Base-by-base conservation (phyloP, 1,284 basidiomycete genomes). In the Ganoderma resinaceum region DNA sequence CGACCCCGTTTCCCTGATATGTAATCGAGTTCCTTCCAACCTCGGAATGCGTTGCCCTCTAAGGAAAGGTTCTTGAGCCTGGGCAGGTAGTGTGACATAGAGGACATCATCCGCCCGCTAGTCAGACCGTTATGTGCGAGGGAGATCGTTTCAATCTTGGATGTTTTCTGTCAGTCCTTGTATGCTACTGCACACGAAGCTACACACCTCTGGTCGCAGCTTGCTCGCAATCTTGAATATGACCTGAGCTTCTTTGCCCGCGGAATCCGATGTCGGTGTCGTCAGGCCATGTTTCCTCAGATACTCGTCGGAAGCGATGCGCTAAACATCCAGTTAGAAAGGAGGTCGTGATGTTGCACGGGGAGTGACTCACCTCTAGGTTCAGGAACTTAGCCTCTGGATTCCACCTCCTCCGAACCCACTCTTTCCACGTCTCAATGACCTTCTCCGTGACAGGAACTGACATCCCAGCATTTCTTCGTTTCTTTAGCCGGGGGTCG, bases 161-260 rank as follows among this genome's bases (percentile, higher is more conserved):
- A 8, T 18, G 38, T 20, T 58, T 1, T 26, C 7, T 8, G 29
- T 52, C 20, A 73, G 70, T 52, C 43, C 46, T 33, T 35, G 35
- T 11, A 35, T 38, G 11, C n/a, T 67, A 61, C 26, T 65, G 60
- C 38, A 62, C 58, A 42, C 66, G 43, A 67, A 29, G 1, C 33
- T 9, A 77, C 83, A 67, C 75, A 94, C 93, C 71, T 89, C 86
- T 35, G 95, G 95, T 73, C 89, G 89, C 55, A 95, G 86, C 74
- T 92, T 87, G 31, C 88, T 85, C 9, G 94, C 93, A 23, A 96
- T 83, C 80, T 96, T 97, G 83, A 95, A 95, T 46, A 96, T 88
- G 31, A 95, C 95, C 8, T 91, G 88, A 1, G 91, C 89, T 74
- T 95, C 91, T 72, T 87, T 89, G 43, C 81, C 77, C 18, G 86